Evolutionary conservation across 129 eudicot species (phyloP).

Genomic region (Centrapalus pauciflorus): DNA sequence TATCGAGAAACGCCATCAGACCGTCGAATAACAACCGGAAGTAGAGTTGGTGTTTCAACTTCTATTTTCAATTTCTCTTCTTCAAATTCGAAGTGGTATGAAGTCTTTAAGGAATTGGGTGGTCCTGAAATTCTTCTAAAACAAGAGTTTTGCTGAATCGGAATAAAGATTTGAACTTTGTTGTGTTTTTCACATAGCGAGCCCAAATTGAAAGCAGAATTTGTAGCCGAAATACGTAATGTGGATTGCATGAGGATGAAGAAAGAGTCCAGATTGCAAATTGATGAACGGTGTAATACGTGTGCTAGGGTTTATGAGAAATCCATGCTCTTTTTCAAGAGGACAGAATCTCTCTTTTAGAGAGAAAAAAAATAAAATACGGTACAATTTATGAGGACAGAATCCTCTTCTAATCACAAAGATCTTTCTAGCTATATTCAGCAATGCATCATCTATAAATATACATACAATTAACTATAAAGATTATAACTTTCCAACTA

Average conservation of each 20-base stretch:
- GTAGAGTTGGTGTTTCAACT: slow-evolving; percentile 24
- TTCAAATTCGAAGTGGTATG: slow-evolving; percentile 35
- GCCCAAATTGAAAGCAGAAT: slow-evolving; percentile 15
- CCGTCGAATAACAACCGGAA: slow-evolving; percentile 54
- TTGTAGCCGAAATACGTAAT: slow-evolving; percentile 17
- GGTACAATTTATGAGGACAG: background rate
- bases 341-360: background rate
- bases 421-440: no score
- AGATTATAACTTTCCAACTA: no score
- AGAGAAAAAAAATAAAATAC: background rate
- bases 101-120: slow-evolving; percentile 38
- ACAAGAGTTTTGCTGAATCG: slow-evolving; percentile 24
- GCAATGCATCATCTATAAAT: no score
- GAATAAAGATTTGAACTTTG: slow-evolving; percentile 14
- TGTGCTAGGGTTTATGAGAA: slow-evolving; percentile 13
- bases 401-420: no score
- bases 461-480: no score
- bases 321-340: background rate
- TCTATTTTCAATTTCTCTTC: slow-evolving; percentile 26
- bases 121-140: slow-evolving; percentile 26
- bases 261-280: background rate
- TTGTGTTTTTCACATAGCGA: slow-evolving; percentile 21
- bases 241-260: slow-evolving; percentile 42
- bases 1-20: slow-evolving; percentile 62
- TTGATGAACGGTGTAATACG: background rate